Percentiles rank a stretch among this genome's conserved stretches.
These are phyloP conservation scores for Ganoderma meredithae DNA, from an alignment of 1,284 basidiomycete genomes.

Conservation along the genomic window DNA sequence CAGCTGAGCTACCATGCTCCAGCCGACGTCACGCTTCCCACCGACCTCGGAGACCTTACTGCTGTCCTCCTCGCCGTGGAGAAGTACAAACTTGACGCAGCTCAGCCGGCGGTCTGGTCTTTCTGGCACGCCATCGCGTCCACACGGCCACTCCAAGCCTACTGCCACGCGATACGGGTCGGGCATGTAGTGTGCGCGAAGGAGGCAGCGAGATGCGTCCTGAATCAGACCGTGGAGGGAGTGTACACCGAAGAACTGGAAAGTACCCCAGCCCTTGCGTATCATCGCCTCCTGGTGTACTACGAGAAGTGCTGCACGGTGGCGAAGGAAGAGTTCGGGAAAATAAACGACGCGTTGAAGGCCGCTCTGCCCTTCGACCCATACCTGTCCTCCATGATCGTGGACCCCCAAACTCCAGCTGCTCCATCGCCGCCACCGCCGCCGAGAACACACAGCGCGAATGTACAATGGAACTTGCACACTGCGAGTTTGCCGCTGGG, in stretches of 20 bases:
- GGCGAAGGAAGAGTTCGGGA: background rate
- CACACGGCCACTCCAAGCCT: constrained; percentile 16
- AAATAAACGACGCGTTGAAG: background rate
- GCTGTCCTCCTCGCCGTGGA: background rate
- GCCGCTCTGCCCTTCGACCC: background rate
- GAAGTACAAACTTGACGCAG: constrained; percentile 16
- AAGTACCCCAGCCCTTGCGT: constrained; percentile 17
- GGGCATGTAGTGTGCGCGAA: constrained; percentile 12
- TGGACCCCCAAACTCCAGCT: no score
- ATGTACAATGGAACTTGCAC: no score
- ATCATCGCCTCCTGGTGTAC: constrained; percentile 28
- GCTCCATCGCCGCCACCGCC: no score
- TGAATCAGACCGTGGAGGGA: constrained; percentile 11
- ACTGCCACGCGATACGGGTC: constrained; percentile 20
- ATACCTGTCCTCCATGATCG: no score
- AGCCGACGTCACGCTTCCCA: background rate
- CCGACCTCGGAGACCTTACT: background rate
- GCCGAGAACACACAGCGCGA: no score
- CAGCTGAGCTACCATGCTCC: background rate
- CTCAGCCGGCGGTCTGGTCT: background rate
- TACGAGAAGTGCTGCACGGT: constrained; percentile 12
- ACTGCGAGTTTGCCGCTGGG: no score
- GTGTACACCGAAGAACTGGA: constrained; percentile 26
- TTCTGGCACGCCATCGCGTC: constrained; percentile 5
- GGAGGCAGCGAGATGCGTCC: constrained; percentile 7